Evolutionary conservation across 495 filamentous ascomycete species (phyloP), one percentile per base, ranked within the genome.

Genomic region (Penicillium egyptiacum): DNA sequence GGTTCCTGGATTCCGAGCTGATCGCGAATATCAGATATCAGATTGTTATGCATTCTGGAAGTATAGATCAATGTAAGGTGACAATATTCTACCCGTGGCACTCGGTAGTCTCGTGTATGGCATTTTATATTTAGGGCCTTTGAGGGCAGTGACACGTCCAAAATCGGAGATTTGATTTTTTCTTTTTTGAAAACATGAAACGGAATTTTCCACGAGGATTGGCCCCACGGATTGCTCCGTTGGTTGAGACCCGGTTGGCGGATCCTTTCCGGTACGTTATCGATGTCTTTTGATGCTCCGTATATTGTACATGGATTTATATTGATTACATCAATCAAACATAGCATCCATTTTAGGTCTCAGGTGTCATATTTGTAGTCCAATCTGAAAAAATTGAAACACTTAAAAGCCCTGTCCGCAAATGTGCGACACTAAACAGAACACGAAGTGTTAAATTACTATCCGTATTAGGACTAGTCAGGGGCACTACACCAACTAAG

Each of bases 391-490:
- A 39, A n/a, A 17, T 39, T n/a, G 35, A 33, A 33, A 10, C 4
- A 17, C 4, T 35, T n/a, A 9, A n/a, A 8, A 39, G 16, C 11
- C 4, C 2, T 30, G 33, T 8, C 35, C 17, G 9, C 16, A n/a
- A 39, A 8, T 9, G 16, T 17, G 7, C 10, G 1, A 31, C 8
- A 39, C n/a, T 2, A 17, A n/a, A 39, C 9, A n/a, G 9, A 9
- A 3, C 16, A 28, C 7, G 7, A n/a, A 25, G 12, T 5, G 23
- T 30, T n/a, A 30, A 47, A 47, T 47, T 47, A 47, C 9, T 48
- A 11, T 52, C 50, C 51, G 0, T 10, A 44, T 54, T 28, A 5
- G 51, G 51, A 44, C 40, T 54, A 54, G 51, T 54, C 51, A 54
- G 51, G 51, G 51, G 51, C 26, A 54, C 37, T 40, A 31, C 16